Conservation (phyloP, 768 basidiomycete genomes). For the Hypsizygus marmoreus region DNA sequence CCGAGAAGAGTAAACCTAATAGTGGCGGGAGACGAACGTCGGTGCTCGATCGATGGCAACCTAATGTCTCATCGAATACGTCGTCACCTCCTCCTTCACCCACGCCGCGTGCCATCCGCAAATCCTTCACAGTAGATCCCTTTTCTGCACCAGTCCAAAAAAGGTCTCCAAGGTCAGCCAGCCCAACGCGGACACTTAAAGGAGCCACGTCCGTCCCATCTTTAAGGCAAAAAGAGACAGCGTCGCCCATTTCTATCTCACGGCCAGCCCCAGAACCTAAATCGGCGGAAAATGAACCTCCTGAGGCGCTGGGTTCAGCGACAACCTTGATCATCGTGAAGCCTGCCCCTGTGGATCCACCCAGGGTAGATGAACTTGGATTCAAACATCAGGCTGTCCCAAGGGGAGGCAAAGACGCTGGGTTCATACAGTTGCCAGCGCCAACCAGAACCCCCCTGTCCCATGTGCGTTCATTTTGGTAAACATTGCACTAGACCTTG, state of each 20-base stretch:
- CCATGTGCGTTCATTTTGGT: constrained; percentile 87
- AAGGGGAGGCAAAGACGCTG: constrained; percentile 13
- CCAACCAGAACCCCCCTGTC: constrained; percentile 68
- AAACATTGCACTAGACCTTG: constrained; percentile 50
- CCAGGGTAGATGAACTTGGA: constrained; percentile 50
- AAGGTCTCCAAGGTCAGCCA: constrained; percentile 19
- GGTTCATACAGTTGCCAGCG: constrained; percentile 39
- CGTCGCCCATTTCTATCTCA: constrained; percentile 6
- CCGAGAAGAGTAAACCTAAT: constrained; percentile 33
- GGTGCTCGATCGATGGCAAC: constrained; percentile 76
- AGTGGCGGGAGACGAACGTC: constrained; percentile 46
- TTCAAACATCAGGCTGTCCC: constrained; percentile 33
- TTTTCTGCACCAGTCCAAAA: constrained; percentile 10
- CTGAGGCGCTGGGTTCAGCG: constrained; percentile 64
- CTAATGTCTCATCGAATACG: constrained; percentile 28
- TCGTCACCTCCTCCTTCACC: constrained; percentile 42
- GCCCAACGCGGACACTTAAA: constrained; percentile 13
- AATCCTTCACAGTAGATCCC: constrained; percentile 37
- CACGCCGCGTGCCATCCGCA: constrained; percentile 41
- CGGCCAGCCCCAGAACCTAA: constrained; percentile 5
- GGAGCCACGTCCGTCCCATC: constrained; percentile 29
- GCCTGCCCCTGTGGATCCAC: constrained; percentile 47
- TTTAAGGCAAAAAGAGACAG: constrained; percentile 8
- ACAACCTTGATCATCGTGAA: constrained; percentile 73
- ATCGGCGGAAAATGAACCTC: constrained; percentile 20